Evolutionary conservation across 169 alveolate genomes (phyloP).

Genomic region (Amoebophrya sp.): DNA sequence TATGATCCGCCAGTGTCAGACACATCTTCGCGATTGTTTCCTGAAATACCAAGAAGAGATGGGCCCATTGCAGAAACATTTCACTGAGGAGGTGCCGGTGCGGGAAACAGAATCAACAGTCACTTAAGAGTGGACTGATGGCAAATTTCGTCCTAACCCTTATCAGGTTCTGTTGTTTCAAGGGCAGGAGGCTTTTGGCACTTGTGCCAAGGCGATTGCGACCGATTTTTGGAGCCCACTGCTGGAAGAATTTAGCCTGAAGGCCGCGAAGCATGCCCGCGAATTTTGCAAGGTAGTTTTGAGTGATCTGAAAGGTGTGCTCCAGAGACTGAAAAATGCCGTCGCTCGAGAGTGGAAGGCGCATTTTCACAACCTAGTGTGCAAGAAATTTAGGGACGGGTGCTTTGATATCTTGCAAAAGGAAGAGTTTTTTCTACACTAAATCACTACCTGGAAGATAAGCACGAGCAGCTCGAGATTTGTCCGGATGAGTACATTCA

Average conservation of each 20-base stretch:
- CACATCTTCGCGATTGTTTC: not conserved
- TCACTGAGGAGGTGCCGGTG: not conserved
- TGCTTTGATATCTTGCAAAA: not conserved
- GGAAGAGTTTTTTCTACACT: not conserved
- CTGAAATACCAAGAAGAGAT: not conserved
- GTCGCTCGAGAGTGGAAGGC: not conserved
- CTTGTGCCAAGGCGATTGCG: not conserved
- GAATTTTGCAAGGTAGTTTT: not conserved
- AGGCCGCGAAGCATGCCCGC: not conserved
- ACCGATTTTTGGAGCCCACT: not conserved
- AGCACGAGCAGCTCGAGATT: not conserved
- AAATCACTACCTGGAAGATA: not conserved
- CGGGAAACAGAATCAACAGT: not conserved
- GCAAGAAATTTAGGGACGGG: not conserved
- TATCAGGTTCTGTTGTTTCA: not conserved
- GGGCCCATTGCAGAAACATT: no score
- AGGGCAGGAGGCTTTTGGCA: not conserved
- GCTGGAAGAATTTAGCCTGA: not conserved
- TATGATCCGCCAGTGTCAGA: not conserved
- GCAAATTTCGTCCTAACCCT: not conserved
- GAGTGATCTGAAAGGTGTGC: not conserved
- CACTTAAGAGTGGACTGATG: not conserved
- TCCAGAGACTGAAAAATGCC: not conserved
- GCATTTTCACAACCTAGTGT: not conserved
- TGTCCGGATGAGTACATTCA: not conserved